phyloP scores from a whole-genome alignment of 371 early-diverging fungal genomes.

The Circinella umbellata region DNA sequence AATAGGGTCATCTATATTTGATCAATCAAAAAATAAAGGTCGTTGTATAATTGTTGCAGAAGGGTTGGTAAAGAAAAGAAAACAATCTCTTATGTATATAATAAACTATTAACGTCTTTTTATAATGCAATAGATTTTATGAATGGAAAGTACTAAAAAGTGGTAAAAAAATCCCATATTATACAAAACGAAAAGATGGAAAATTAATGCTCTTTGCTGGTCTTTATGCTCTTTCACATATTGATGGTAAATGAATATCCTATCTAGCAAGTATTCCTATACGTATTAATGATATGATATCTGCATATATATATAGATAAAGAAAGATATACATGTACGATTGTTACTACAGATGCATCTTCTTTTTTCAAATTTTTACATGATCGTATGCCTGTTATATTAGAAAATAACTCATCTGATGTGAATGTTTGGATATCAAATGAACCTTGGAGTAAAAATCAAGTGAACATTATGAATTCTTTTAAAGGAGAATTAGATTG shows the following conservation, averaged over 20 bases:
- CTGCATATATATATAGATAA: slow-evolving; percentile 12
- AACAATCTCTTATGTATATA: no score
- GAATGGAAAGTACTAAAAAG: slow-evolving; percentile 67
- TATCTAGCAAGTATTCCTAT: no score
- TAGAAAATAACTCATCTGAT: slow-evolving; percentile 50
- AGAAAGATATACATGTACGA: slow-evolving; percentile 49
- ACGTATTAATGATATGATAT: no score
- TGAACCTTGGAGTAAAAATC: slow-evolving; percentile 37
- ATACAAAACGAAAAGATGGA: slow-evolving; percentile 60
- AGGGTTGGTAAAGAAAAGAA: no score
- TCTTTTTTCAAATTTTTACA: slow-evolving; percentile 61
- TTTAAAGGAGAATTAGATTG: slow-evolving; percentile 51
- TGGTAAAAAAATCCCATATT: slow-evolving; percentile 62
- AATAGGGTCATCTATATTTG: slow-evolving; percentile 57
- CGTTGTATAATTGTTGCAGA: slow-evolving; percentile 75
- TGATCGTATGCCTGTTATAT: slow-evolving; percentile 78
- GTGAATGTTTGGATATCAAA: slow-evolving; percentile 66
- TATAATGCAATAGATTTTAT: slow-evolving; percentile 56
- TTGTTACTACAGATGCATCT: slow-evolving; percentile 64
- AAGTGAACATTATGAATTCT: slow-evolving; percentile 58
- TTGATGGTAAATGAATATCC: no score
- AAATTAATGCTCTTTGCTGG: slow-evolving; percentile 69
- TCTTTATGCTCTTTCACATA: slow-evolving; percentile 52
- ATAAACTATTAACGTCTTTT: no score
- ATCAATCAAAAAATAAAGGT: slow-evolving; percentile 53